These are phyloP conservation scores for Aspergillus alliaceus DNA, from an alignment of 2,329 filamentous ascomycete genomes.

Conservation along the genomic window DNA sequence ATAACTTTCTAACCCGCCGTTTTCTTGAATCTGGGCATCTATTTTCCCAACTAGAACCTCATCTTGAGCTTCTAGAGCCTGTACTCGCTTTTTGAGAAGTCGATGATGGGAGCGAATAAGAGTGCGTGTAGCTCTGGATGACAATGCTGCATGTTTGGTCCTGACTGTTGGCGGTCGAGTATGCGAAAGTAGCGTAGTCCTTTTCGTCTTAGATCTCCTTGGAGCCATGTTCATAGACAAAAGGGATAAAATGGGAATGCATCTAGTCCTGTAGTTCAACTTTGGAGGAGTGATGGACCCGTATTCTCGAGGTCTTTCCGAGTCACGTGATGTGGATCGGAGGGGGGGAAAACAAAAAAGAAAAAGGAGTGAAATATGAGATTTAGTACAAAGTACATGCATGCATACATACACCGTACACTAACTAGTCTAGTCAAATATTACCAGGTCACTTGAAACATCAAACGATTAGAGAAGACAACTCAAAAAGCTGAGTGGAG, in stretches of 20 bases:
- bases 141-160: conserved; percentile 44
- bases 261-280: not conserved
- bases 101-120: conserved; percentile 62
- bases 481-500: no score
- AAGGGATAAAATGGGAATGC: no score
- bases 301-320: not conserved
- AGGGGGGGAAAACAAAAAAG: no score
- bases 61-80: conserved; percentile 51
- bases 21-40: conserved; percentile 52
- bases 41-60: conserved; percentile 43
- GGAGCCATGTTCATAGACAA: conserved; percentile 24
- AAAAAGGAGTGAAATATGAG: no score
- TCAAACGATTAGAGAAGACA: no score
- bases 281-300: no score
- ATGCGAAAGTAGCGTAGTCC: conserved; percentile 42
- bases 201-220: conserved; percentile 32
- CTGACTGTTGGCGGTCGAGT: conserved; percentile 46
- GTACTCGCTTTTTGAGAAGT: conserved; percentile 57
- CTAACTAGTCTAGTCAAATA: no score
- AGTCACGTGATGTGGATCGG: no score
- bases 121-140: conserved; percentile 57
- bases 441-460: no score
- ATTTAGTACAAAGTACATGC: no score
- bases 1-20: conserved; percentile 60
- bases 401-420: no score